Conservation (phyloP, 805 yeast species). For the Ogataea zsoltii region DNA sequence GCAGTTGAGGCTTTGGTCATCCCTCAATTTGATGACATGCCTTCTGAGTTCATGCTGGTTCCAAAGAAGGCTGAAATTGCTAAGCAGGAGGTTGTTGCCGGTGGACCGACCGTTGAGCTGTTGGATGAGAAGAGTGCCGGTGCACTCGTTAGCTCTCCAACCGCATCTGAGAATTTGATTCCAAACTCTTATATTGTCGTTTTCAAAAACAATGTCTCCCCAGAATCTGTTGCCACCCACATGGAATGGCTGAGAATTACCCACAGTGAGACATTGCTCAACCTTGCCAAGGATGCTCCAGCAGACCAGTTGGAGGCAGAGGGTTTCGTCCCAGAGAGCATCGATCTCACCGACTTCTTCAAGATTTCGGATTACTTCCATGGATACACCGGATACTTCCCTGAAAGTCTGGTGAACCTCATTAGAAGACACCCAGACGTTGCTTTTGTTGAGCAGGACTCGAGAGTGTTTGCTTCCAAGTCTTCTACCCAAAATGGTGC, state of each 20-base stretch:
- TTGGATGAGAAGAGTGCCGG: conserved; percentile 32
- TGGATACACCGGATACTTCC: conserved; percentile 88
- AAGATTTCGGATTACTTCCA: conserved; percentile 54
- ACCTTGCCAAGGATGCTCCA: conserved; percentile 21
- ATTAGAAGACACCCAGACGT: conserved; percentile 59
- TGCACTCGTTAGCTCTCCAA: conserved; percentile 48
- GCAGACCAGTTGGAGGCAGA: conserved; percentile 19
- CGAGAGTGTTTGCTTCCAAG: conserved; percentile 63
- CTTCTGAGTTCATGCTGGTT: conserved; percentile 19
- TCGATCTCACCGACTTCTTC: conserved; percentile 65
- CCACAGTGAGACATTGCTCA: conserved; percentile 43
- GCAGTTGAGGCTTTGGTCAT: conserved; percentile 57
- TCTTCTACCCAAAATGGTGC: conserved; percentile 76
- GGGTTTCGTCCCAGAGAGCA: conserved; percentile 28
- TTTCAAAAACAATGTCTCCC: conserved; percentile 63
- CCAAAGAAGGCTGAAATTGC: conserved; percentile 5
- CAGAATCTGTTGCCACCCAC: conserved; percentile 62
- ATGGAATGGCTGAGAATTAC: conserved; percentile 60
- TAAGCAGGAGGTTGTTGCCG: conserved; percentile 20
- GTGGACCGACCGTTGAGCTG: conserved; percentile 14
- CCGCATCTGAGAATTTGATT: conserved; percentile 48
- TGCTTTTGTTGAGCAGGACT: conserved; percentile 69
- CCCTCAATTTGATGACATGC: conserved; percentile 40
- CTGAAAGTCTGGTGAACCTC: conserved; percentile 69
- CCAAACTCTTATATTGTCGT: conserved; percentile 84